Base-by-base conservation (phyloP, 345 rosid genomes). In the Mallotus nudiflorus region DNA sequence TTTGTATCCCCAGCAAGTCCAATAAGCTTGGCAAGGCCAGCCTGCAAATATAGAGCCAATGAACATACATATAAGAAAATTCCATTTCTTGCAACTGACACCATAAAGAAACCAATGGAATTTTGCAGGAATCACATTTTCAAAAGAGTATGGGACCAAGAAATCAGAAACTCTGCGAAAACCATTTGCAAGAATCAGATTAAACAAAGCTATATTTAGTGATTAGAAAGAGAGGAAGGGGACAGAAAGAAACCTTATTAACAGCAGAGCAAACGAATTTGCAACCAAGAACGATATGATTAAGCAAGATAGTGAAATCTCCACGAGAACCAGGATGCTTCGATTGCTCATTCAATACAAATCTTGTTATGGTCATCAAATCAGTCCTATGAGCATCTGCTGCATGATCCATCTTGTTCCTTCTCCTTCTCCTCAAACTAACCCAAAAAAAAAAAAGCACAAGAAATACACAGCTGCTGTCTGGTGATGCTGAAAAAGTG, bases 1-100 rank as follows among this genome's bases (percentile, higher is more conserved):
- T 92, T 95, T 66, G 99, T 95, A 76, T 90, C 99, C 72, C 98
- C 98, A 57, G 99, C 97, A 65, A 95, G 98, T 70, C 99, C 99
- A 72, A 89, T 79, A 37, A 95, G 84, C 65, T 95, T 95, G 46
- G 99, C 98, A 28, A 95, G 92, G 73, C 99, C 99, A 6, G 99
- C 99, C 99, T 95, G 82, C 82, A 79, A 13, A 40, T 8, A 9
- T 15, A 54, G 16, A 8, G 9, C 46, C 4, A 33, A 33, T 1
- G 24, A 9, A 63, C 14, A 5, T 9, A 29, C 8, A 62, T 19
- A 33, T 29, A 18, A 44, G 16, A 55, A 3, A 19, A 18, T 42
- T 39, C 25, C 13, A 9, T 12, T 33, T 58, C 37, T 33, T 33
- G 37, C 6, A 33, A 6, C 37, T 3, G 6, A 33, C 37, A 33